Evolutionary conservation across 176 grass and related monocot genomes (phyloP), one percentile per base, ranked within the genome.

Genomic region (Oropetium thomaeum): DNA sequence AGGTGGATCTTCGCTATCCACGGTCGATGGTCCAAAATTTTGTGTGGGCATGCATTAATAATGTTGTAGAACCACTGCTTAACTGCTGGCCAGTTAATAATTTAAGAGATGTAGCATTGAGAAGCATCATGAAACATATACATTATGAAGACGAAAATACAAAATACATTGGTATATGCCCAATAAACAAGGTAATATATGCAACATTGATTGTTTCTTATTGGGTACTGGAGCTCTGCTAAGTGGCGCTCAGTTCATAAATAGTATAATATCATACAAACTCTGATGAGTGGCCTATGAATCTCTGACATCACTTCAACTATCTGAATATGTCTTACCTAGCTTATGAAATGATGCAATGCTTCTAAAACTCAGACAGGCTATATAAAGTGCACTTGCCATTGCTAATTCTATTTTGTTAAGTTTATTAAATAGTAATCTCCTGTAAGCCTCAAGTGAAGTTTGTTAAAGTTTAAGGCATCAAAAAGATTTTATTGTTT

Each of bases 1-100:
- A 94, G 92, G 88, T 81, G 68, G 92, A 94, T 75, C 69, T 90
- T 72, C 82, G 71, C 27, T 94, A 88, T 71, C 88, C 88, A 20
- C 78, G 86, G 49, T 52, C 91, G 5, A 40, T 65, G 10, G 31
- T 77, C 37, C 91, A 94, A 73, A 89, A 88, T 73, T 14, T 88
- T 65, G 42, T 86, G 69, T 90, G 81, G 91, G 63, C 69, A 16
- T 75, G 51, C 26, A 65, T 94, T 43, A 86, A 94, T 63, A 90
- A 86, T 59, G 12, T 90, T 23, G 70, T 94, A 10, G 91, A 94
- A 40, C 91, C 91, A 13, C 27, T 88, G 37, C 60, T 90, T 28
- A 82, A 80, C 66, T 63, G 26, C 48, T 93, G 84, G 85, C 91
- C 91, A 66, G 20, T 86, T 57, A 88, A 67, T 52, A 90, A 65